A percentile compares a stretch with the other conserved stretches of the same genome.
Evolutionary conservation across 2,329 filamentous ascomycete species (phyloP).

Genomic region (Trichophaea hybrida): DNA sequence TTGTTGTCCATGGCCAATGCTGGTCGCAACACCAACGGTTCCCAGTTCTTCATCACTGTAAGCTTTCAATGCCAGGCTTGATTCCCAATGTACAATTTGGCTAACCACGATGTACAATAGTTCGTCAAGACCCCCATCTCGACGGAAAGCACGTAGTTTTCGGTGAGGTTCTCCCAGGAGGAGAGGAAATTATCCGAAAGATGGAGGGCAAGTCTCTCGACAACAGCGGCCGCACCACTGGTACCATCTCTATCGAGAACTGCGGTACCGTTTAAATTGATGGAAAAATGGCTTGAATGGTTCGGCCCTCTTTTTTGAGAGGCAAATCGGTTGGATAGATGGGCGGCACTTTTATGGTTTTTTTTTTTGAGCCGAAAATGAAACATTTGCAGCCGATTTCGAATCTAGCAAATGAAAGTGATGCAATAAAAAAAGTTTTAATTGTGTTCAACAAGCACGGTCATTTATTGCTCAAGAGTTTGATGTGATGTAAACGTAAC

Average conservation of each 20-base stretch:
- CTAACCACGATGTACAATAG: not conserved
- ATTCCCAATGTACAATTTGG: not conserved
- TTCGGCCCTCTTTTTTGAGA: not conserved
- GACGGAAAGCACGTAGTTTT: slow-evolving; percentile 75
- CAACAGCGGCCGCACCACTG: slow-evolving; percentile 11
- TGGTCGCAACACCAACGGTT: slow-evolving; percentile 79
- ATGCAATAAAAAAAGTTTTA: no score
- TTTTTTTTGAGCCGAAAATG: not conserved
- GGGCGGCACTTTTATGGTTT: not conserved
- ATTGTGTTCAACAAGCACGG: no score
- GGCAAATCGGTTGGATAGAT: not conserved
- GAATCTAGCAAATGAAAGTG: no score
- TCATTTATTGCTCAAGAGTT: no score
- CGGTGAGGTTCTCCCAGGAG: slow-evolving; percentile 47
- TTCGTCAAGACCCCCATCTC: slow-evolving; percentile 33
- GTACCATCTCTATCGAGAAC: slow-evolving; percentile 11
- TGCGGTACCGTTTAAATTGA: slow-evolving; percentile 12
- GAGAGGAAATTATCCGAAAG: slow-evolving; percentile 19
- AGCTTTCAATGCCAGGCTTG: slow-evolving; percentile 1
- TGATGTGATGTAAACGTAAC: no score
- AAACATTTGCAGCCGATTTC: no score
- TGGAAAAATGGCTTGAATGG: not conserved
- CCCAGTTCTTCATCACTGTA: slow-evolving; percentile 60
- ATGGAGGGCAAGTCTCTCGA: slow-evolving; percentile 23
- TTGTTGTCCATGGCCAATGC: slow-evolving; percentile 92